These are phyloP conservation scores for Dictyophora rubrovolvata DNA, from an alignment of 768 basidiomycete genomes.

Conservation along the genomic window DNA sequence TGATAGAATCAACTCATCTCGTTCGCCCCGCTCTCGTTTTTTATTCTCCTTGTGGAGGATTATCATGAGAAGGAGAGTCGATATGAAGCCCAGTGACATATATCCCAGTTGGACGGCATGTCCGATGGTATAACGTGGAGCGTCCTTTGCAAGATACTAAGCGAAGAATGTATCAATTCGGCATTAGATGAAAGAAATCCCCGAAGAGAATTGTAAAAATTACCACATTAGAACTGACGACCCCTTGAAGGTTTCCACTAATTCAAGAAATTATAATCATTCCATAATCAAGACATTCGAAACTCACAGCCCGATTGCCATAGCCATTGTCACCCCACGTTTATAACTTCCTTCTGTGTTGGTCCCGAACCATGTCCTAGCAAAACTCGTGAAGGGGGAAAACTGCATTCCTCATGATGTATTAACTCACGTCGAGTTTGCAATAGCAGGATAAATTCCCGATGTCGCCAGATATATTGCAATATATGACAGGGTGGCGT, in stretches of 20 bases:
- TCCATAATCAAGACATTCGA: neutral
- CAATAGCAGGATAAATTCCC: constrained; percentile 62
- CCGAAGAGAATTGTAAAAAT: neutral
- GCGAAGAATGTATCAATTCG: neutral
- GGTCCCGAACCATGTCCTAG: constrained; percentile 48
- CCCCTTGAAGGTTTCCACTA: constrained; percentile 66
- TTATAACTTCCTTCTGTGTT: constrained; percentile 71
- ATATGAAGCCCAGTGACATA: constrained; percentile 51
- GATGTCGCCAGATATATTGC: constrained; percentile 62
- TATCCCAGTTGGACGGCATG: constrained; percentile 63
- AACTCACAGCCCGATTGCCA: constrained; percentile 54
- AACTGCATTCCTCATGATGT: neutral
- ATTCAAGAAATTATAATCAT: constrained; percentile 1
- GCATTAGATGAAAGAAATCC: neutral
- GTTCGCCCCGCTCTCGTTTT: constrained; percentile 53
- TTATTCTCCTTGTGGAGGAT: constrained; percentile 50
- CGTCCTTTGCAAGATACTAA: constrained; percentile 53
- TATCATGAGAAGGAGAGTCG: constrained; percentile 31
- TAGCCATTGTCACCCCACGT: constrained; percentile 57
- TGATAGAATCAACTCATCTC: constrained; percentile 47
- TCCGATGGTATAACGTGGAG: constrained; percentile 55
- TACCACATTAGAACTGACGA: constrained; percentile 67
- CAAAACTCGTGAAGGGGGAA: neutral
- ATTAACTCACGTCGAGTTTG: constrained; percentile 43
- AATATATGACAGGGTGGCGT: constrained; percentile 56